Percentiles rank a stretch among this genome's conserved stretches.
Conservation (phyloP, 1,284 basidiomycete species). For the Cryptococcus amylolentus region DNA sequence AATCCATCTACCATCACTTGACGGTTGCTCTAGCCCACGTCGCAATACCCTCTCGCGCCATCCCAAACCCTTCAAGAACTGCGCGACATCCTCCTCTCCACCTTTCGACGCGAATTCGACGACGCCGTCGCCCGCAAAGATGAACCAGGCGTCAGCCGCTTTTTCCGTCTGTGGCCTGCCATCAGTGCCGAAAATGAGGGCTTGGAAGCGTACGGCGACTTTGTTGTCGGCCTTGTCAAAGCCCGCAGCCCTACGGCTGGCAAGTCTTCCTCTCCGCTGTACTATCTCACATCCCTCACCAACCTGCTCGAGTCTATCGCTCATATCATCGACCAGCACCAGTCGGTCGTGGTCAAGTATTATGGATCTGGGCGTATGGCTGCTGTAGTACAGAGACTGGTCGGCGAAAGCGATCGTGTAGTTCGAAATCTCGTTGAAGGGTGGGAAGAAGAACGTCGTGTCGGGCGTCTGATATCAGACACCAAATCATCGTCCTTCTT, state of each 20-base stretch:
- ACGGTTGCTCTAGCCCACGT: conserved; percentile 66
- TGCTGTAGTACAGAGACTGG: conserved; percentile 68
- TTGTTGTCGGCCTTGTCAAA: conserved; percentile 86
- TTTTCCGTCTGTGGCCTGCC: conserved; percentile 93
- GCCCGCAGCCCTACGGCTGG: conserved; percentile 68
- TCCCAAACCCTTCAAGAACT: conserved; percentile 73
- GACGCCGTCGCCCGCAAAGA: conserved; percentile 70
- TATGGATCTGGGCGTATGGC: conserved; percentile 85
- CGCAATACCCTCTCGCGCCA: conserved; percentile 80
- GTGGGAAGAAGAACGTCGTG: conserved; percentile 82
- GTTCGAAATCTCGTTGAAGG: conserved; percentile 70
- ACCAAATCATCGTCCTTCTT: conserved; percentile 45
- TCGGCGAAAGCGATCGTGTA: conserved; percentile 83
- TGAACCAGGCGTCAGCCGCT: conserved; percentile 82
- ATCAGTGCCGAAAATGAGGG: conserved; percentile 81
- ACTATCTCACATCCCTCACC: conserved; percentile 81
- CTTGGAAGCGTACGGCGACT: conserved; percentile 86
- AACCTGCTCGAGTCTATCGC: conserved; percentile 91
- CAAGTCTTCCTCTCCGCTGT: conserved; percentile 83
- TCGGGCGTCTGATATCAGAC: conserved; percentile 48
- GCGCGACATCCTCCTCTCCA: conserved; percentile 68
- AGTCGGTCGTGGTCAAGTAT: conserved; percentile 95
- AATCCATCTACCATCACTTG: neutral
- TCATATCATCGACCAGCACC: conserved; percentile 93
- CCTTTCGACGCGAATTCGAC: conserved; percentile 75